These are phyloP conservation scores for Auricularia cornea DNA, from an alignment of 768 basidiomycete species.

Conservation along the genomic window DNA sequence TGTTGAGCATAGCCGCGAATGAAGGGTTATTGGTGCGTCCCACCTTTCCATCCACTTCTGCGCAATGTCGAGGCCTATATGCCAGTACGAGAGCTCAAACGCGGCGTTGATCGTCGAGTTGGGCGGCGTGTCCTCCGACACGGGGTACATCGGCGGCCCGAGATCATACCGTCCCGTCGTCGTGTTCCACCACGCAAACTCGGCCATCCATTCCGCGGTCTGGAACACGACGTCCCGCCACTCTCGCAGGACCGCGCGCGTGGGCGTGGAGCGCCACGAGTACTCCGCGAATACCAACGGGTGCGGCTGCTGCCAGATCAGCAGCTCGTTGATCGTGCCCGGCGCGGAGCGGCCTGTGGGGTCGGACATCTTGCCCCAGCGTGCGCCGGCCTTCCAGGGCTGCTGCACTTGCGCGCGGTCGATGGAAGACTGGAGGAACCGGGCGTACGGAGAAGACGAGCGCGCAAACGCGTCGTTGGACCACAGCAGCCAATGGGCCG, in stretches of 20 bases:
- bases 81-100: conserved; percentile 54
- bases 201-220: conserved; percentile 55
- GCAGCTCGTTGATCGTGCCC: conserved; percentile 52
- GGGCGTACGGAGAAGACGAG: conserved; percentile 35
- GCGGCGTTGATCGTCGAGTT: conserved; percentile 48
- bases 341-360: conserved; percentile 50
- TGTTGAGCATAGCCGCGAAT: too few species aligned
- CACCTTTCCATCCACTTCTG: conserved; percentile 36
- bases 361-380: conserved; percentile 60
- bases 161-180: conserved; percentile 43
- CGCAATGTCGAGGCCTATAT: conserved; percentile 40
- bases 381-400: conserved; percentile 44
- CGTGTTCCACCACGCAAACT: conserved; percentile 44
- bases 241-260: conserved; percentile 31
- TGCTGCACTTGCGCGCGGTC: conserved; percentile 44
- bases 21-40: conserved; percentile 20
- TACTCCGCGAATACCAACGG: conserved; percentile 51
- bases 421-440: conserved; percentile 40
- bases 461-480: conserved; percentile 52
- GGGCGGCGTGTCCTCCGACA: conserved; percentile 48
- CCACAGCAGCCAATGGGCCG: conserved; percentile 53
- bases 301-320: conserved; percentile 54
- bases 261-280: conserved; percentile 42
- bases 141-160: conserved; percentile 51
- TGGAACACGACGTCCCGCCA: conserved; percentile 44